Conservation (phyloP, 129 eudicot genomes). For the Deinandra increscens region DNA sequence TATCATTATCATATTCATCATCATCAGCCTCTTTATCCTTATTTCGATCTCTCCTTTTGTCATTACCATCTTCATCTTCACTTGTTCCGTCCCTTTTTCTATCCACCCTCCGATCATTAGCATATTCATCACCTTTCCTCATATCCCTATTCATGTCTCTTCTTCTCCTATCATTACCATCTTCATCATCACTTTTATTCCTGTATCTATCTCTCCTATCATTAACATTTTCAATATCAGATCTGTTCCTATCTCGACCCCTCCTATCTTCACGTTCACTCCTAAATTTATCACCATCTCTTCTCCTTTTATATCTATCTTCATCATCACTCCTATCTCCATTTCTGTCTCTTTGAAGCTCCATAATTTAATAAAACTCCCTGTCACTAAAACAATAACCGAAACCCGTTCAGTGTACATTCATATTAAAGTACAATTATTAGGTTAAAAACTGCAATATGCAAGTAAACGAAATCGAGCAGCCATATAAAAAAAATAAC, state of each 20-base stretch:
- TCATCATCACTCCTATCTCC: conserved; percentile 27
- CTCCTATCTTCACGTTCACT: conserved; percentile 26
- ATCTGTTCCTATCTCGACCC: conserved; percentile 22
- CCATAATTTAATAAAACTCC: conserved; percentile 20
- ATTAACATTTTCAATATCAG: conserved; percentile 4
- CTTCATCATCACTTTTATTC: conserved; percentile 27
- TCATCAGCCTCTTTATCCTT: not conserved
- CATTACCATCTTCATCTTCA: conserved; percentile 16
- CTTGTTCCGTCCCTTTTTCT: conserved; percentile 9
- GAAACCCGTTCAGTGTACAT: not conserved
- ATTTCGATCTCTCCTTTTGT: not conserved
- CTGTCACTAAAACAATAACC: conserved; percentile 18
- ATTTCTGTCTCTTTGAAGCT: conserved; percentile 26
- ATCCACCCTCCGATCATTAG: conserved; percentile 10
- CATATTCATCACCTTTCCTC: conserved; percentile 18
- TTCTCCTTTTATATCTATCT: conserved; percentile 26
- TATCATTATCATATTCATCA: conserved; percentile 10
- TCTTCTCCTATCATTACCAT: conserved; percentile 25
- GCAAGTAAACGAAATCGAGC: not conserved
- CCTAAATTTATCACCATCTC: conserved; percentile 26
- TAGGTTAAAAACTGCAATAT: not conserved
- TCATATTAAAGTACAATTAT: not conserved
- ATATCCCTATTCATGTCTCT: not conserved
- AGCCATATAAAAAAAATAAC: not conserved
- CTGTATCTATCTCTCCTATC: conserved; percentile 22